Percentiles rank a stretch among this genome's conserved stretches.
Evolutionary conservation across 164 flowering plant species (phyloP).

Genomic region (Liquidambar formosana): DNA sequence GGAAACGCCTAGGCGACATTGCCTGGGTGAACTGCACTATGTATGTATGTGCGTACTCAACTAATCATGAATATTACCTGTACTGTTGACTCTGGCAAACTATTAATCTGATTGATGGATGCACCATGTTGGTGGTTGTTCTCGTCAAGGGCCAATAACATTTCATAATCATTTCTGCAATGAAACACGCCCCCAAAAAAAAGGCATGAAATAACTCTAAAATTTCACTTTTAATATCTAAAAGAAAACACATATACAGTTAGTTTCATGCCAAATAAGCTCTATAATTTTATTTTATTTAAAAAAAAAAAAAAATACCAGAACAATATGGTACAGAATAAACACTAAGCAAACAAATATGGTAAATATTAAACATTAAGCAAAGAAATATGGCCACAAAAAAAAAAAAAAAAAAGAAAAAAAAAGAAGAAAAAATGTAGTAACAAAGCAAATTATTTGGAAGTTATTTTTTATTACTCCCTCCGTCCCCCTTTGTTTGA

Average conservation of each 20-base stretch:
- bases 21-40: too few species aligned
- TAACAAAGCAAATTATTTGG: too few species aligned
- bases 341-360: too few species aligned
- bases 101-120: constrained; percentile 56
- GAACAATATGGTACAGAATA: neutral
- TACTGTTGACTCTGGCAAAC: constrained; percentile 74
- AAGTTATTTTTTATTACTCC: too few species aligned
- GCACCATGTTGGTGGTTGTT: constrained; percentile 75
- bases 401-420: too few species aligned
- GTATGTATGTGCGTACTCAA: too few species aligned
- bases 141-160: constrained; percentile 88
- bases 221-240: neutral
- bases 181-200: constrained; percentile 3
- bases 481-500: too few species aligned
- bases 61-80: constrained; percentile 74
- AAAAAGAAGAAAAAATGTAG: too few species aligned
- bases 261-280: too few species aligned
- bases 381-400: too few species aligned
- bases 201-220: neutral
- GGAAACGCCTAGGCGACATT: too few species aligned
- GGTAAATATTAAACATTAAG: too few species aligned
- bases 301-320: neutral
- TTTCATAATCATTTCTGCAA: constrained; percentile 90
- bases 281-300: neutral
- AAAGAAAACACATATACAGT: neutral